A percentile compares a stretch with the other conserved stretches of the same genome.
Conservation (phyloP, 1,284 basidiomycete genomes). For the Xerocomus nothofagi region DNA sequence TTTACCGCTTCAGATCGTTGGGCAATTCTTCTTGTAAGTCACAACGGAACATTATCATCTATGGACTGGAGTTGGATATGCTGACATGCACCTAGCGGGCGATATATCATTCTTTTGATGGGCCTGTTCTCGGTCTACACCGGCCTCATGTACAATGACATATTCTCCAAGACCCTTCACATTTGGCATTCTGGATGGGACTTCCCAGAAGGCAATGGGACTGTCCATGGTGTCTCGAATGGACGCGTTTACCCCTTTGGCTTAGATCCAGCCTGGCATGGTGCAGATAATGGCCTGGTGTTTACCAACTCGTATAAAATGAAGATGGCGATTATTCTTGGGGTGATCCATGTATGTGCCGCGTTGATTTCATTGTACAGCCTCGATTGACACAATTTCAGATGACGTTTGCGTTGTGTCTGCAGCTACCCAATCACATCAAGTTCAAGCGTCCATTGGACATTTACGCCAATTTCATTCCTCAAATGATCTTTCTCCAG, state of each 20-base stretch:
- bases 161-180: conserved; percentile 93
- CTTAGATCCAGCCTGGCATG: conserved; percentile 95
- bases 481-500: conserved; percentile 96
- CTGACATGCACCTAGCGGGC: conserved; percentile 60
- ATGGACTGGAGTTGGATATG: neutral
- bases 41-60: conserved; percentile 20
- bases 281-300: conserved; percentile 87
- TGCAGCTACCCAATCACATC: conserved; percentile 94
- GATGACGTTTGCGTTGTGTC: conserved; percentile 98
- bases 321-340: conserved; percentile 99
- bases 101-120: conserved; percentile 99
- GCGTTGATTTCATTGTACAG: conserved; percentile 4
- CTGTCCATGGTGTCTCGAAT: conserved; percentile 54
- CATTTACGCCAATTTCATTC: conserved; percentile 94
- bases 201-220: conserved; percentile 58
- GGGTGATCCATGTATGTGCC: conserved; percentile 87
- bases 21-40: conserved; percentile 91
- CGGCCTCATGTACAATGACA: conserved; percentile 98
- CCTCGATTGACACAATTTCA: conserved; percentile 37
- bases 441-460: conserved; percentile 86
- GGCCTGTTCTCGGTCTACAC: conserved; percentile 95
- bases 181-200: conserved; percentile 90
- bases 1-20: conserved; percentile 61
- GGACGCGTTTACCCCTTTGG: conserved; percentile 89
- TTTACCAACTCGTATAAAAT: conserved; percentile 99